A percentile compares a stretch with the other conserved stretches of the same genome.
These are phyloP conservation scores for Megacollybia platyphylla DNA, from an alignment of 1,284 basidiomycete species.

Conservation along the genomic window DNA sequence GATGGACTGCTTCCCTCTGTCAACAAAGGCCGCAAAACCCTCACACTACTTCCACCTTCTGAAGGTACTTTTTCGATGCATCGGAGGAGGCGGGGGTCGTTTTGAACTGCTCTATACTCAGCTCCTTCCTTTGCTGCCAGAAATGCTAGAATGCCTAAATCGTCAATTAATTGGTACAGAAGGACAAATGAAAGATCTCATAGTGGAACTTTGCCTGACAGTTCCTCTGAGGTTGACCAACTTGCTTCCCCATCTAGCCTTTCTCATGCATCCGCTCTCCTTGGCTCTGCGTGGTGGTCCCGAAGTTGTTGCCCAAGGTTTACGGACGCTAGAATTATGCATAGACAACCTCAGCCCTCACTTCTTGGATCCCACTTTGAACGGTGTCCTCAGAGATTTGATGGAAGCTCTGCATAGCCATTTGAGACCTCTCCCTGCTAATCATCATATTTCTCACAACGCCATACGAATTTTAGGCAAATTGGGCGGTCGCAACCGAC, in stretches of 20 bases:
- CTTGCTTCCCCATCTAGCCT: constrained; percentile 88
- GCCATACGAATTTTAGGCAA: constrained; percentile 97
- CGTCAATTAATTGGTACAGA: constrained; percentile 80
- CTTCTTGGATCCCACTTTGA: constrained; percentile 95
- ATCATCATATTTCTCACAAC: constrained; percentile 87
- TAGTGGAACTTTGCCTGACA: constrained; percentile 95
- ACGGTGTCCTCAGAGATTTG: constrained; percentile 84
- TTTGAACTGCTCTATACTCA: constrained; percentile 97
- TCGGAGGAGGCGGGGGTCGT: constrained; percentile 87
- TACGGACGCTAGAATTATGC: constrained; percentile 96
- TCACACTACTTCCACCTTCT: constrained; percentile 94
- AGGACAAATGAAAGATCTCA: constrained; percentile 72
- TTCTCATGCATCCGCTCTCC: constrained; percentile 95
- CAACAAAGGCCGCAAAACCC: constrained; percentile 85
- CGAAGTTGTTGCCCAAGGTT: constrained; percentile 91
- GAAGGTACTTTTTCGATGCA: constrained; percentile 89
- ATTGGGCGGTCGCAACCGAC: constrained; percentile 89
- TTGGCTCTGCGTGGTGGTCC: constrained; percentile 80
- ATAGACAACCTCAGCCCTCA: constrained; percentile 99
- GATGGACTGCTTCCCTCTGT: constrained; percentile 94
- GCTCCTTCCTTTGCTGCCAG: constrained; percentile 89
- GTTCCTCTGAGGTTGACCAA: constrained; percentile 95
- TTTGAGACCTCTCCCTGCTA: constrained; percentile 84
- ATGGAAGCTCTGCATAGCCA: constrained; percentile 92
- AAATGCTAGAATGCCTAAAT: constrained; percentile 94